Evolutionary conservation across 192 early-diverging fungal genomes (phyloP).

Genomic region (Dissophora ornata): DNA sequence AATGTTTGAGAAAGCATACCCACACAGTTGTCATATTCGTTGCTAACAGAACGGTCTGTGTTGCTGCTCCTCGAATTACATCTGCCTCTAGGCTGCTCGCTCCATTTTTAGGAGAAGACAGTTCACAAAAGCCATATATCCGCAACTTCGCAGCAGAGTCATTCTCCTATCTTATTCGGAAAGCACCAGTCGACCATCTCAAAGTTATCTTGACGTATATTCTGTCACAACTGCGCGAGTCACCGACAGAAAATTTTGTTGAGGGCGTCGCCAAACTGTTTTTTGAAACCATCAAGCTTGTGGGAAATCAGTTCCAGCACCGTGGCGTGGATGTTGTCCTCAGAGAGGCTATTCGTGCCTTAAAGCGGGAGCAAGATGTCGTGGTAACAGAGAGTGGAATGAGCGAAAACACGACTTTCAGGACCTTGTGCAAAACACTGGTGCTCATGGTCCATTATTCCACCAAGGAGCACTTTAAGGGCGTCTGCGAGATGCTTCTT

Average conservation of each 20-base stretch:
- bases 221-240: conserved; percentile 60
- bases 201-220: conserved; percentile 72
- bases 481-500: conserved; percentile 59
- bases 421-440: conserved; percentile 58
- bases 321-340: conserved; percentile 58
- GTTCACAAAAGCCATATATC: conserved; percentile 77
- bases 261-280: conserved; percentile 86
- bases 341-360: conserved; percentile 48
- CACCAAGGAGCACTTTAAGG: conserved; percentile 58
- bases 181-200: conserved; percentile 71
- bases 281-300: conserved; percentile 84
- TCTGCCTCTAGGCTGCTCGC: conserved; percentile 66
- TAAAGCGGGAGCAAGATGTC: conserved; percentile 47
- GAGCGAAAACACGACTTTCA: conserved; percentile 46
- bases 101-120: conserved; percentile 75
- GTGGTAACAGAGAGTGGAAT: conserved; percentile 33
- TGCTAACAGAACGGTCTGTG: no score
- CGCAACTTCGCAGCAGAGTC: conserved; percentile 92
- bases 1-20: no score
- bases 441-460: conserved; percentile 65
- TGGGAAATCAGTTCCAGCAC: conserved; percentile 63
- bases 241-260: conserved; percentile 62
- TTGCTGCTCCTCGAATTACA: no score
- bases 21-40: no score
- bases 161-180: conserved; percentile 90